Conservation (phyloP, 1,284 basidiomycete species). For the Leccinum pachyderme region DNA sequence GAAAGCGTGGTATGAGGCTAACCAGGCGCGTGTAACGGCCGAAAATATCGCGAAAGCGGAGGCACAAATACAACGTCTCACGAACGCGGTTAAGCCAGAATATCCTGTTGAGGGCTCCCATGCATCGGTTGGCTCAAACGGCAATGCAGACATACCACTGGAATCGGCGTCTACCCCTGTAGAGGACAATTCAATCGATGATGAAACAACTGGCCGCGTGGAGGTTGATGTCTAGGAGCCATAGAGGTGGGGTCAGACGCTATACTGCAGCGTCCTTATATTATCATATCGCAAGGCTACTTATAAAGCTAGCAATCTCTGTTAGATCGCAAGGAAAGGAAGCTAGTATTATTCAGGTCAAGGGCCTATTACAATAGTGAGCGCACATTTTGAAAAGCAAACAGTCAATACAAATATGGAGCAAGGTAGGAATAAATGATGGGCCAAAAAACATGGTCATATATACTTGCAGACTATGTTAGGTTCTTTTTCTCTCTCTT, state of each 20-base stretch:
- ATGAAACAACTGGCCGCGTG: conserved; percentile 42
- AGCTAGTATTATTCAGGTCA: conserved; percentile 33
- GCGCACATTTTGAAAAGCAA: conserved; percentile 32
- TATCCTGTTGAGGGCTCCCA: conserved; percentile 41
- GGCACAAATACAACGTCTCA: conserved; percentile 73
- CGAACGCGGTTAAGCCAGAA: conserved; percentile 43
- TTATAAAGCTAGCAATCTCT: conserved; percentile 19
- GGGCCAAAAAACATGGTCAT: conserved; percentile 29
- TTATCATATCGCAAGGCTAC: conserved; percentile 20
- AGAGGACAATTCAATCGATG: conserved; percentile 23
- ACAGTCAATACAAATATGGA: conserved; percentile 35
- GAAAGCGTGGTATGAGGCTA: conserved; percentile 90
- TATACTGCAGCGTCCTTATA: conserved; percentile 11
- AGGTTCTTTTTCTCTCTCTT: conserved; percentile 22
- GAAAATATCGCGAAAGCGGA: conserved; percentile 80
- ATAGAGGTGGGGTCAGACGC: conserved; percentile 21
- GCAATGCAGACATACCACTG: conserved; percentile 44
- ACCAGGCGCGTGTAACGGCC: conserved; percentile 64
- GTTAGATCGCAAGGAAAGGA: conserved; percentile 12
- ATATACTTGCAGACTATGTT: conserved; percentile 34
- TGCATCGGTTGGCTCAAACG: conserved; percentile 40
- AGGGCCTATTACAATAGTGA: conserved; percentile 33
- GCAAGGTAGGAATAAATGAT: conserved; percentile 39
- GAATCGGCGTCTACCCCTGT: conserved; percentile 49
- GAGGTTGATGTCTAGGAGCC: conserved; percentile 36